Evolutionary conservation across 2,329 filamentous ascomycete genomes (phyloP).

Genomic region (Lachnum nothofagi): DNA sequence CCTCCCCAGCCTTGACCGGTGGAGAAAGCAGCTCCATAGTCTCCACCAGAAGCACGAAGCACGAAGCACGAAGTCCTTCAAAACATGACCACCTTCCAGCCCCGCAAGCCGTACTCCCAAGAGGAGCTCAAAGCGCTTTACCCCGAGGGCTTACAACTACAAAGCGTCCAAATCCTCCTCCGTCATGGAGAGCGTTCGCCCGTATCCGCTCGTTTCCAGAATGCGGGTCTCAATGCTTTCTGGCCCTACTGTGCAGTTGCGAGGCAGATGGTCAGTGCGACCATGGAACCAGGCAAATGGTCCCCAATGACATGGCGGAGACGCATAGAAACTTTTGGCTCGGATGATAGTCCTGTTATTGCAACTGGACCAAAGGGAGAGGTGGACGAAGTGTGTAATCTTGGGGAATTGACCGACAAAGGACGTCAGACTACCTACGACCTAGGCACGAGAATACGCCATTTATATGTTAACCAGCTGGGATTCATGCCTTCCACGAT

Average conservation of each 20-base stretch:
- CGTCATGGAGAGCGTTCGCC: conserved; percentile 79
- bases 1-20: too few relatives aligned
- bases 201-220: conserved; percentile 81
- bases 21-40: too few relatives aligned
- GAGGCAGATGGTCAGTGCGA: conserved; percentile 61
- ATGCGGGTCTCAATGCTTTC: conserved; percentile 60
- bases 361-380: conserved; percentile 63
- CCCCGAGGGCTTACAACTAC: conserved; percentile 71
- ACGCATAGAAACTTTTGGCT: conserved; percentile 76
- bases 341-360: conserved; percentile 62
- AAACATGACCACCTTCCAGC: conserved; percentile 71
- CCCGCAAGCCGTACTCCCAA: conserved; percentile 69
- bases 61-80: neutral
- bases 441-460: conserved; percentile 62
- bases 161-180: conserved; percentile 82
- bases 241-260: conserved; percentile 91
- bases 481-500: conserved; percentile 62
- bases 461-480: conserved; percentile 70
- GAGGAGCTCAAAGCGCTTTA: conserved; percentile 79
- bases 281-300: conserved; percentile 44
- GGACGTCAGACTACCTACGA: conserved; percentile 67
- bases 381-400: conserved; percentile 76
- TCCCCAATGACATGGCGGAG: conserved; percentile 53
- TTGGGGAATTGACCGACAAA: conserved; percentile 69
- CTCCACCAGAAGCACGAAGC: too few relatives aligned